These are phyloP conservation scores for Annulohypoxylon bovei DNA, from an alignment of 495 filamentous ascomycete genomes.

Conservation along the genomic window DNA sequence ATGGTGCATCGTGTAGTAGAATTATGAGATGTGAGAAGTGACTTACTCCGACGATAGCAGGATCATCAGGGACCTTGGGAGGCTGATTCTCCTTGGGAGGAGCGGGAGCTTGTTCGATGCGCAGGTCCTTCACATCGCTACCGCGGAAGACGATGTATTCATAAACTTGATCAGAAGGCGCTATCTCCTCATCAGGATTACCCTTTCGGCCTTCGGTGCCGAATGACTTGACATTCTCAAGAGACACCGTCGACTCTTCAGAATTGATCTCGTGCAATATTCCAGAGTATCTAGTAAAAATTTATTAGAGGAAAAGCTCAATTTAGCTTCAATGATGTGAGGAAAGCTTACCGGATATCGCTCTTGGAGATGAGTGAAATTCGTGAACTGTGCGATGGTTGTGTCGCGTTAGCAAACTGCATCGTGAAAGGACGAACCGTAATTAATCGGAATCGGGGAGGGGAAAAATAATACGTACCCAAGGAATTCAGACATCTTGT, in stretches of 20 bases:
- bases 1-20: slow-evolving; percentile 6
- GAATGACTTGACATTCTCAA: slow-evolving; percentile 92
- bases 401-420: slow-evolving; percentile 38
- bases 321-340: background rate
- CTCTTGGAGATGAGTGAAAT: slow-evolving; percentile 96
- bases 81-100: slow-evolving; percentile 73
- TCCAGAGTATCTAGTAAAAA: slow-evolving; percentile 80
- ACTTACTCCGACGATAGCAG: slow-evolving; percentile 97
- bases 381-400: slow-evolving; percentile 64
- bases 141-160: slow-evolving; percentile 99
- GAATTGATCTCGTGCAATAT: slow-evolving; percentile 98
- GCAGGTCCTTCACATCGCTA: slow-evolving; percentile 97
- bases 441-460: background rate
- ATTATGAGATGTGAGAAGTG: background rate
- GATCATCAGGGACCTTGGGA: slow-evolving; percentile 89
- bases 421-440: background rate
- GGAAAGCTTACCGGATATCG: slow-evolving; percentile 82
- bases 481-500: slow-evolving; percentile 62
- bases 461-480: slow-evolving; percentile 50
- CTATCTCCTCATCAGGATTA: slow-evolving; percentile 80
- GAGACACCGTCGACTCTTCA: slow-evolving; percentile 91
- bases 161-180: slow-evolving; percentile 84
- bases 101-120: slow-evolving; percentile 80
- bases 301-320: slow-evolving; percentile 47
- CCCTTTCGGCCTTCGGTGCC: slow-evolving; percentile 90